Base-by-base conservation (phyloP, 1,284 basidiomycete genomes). In the Sutorius eximius region DNA sequence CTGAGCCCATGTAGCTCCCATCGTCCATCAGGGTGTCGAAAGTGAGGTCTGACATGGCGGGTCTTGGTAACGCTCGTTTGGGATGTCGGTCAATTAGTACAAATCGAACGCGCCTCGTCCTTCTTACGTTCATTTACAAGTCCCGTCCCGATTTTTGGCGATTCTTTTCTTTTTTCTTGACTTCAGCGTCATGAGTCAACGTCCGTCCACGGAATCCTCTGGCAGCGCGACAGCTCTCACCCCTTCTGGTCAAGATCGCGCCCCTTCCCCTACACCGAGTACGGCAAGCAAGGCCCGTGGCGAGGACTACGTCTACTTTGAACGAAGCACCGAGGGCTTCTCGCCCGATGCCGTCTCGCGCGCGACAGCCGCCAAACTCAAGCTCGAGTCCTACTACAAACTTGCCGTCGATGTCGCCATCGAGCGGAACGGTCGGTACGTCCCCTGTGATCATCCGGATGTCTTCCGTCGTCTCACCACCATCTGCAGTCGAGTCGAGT, bases 341-440 rank as follows among this genome's bases (percentile, higher is more conserved):
- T 89, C 88, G 32, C 87, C 95, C 61, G 87, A 91, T 66, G 92
- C 93, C 37, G 81, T 95, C 52, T 93, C 95, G 55, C 92, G 94
- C 57, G 91, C 95, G 5, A 98, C 94, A 52, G 92, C 91, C 20
- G 95, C 96, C 32, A 98, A 98, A 74, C 85, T 98, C 72, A 98
- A 98, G 75, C 85, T 99, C 52, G 96, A 98, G 75, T 92, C 96
- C 58, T 97, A 90, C 75, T 99, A 99, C 82, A 98, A 98, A 75
- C 89, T 98, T 56, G 89, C 90, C 7, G 91, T 94, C 29, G 89
- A 93, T 68, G 83, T 89, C 54, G 92, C 92, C 40, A 90, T 94
- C 57, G 91, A 91, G 66, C 78, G 92, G 44, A 82, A 82, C 59
- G 75, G 74, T 37, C 74, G 79, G 81, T 82, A 59, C 49, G 72